A percentile compares a stretch with the other conserved stretches of the same genome.
Conservation (phyloP, 2,329 filamentous ascomycete species). For the Aspergillus melleus region DNA sequence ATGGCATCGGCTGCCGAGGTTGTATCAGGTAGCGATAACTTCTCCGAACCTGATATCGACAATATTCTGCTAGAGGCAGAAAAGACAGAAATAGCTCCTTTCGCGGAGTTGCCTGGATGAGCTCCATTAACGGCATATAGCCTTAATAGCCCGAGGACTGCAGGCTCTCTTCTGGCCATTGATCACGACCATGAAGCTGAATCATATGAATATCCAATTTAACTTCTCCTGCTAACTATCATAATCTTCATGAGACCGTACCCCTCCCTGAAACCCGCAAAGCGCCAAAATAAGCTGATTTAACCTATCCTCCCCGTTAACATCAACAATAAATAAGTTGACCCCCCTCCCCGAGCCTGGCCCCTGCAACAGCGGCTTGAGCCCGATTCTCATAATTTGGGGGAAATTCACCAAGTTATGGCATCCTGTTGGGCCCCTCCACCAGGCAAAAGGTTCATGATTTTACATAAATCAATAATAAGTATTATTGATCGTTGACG, state of each 20-base stretch:
- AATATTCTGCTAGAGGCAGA: background rate
- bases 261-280: background rate
- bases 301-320: conserved; percentile 10
- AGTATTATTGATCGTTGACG: too few relatives aligned
- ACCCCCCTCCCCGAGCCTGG: conserved; percentile 5
- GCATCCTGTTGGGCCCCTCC: too few relatives aligned
- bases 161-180: background rate
- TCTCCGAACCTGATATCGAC: background rate
- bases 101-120: background rate
- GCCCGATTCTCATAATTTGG: background rate
- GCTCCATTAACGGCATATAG: background rate
- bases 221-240: conserved; percentile 1
- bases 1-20: background rate
- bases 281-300: too few relatives aligned
- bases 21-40: background rate
- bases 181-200: background rate
- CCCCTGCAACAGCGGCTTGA: conserved; percentile 10
- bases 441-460: too few relatives aligned
- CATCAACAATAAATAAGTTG: conserved; percentile 17
- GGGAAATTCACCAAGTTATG: background rate
- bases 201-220: background rate
- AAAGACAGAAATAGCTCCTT: background rate
- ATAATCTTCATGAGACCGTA: conserved; percentile 2
- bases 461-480: too few relatives aligned
- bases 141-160: background rate